Percentiles rank a stretch among this genome's conserved stretches.
Conservation (phyloP, 2,329 filamentous ascomycete species). For the Aspergillus neotritici region DNA sequence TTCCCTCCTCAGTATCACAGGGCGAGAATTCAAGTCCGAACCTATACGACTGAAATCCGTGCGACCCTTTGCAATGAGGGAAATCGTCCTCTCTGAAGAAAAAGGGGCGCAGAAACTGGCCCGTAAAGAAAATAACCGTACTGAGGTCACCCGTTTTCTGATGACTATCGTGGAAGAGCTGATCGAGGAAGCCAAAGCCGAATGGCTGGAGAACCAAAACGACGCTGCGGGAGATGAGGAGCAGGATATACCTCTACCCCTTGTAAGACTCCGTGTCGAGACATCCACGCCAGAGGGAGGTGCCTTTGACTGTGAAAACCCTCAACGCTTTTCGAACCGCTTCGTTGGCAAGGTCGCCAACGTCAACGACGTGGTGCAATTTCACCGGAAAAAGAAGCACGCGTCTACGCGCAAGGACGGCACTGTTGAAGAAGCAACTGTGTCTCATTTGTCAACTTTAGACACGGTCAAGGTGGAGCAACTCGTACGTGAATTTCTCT, state of each 20-base stretch:
- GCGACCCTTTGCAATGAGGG: slow-evolving; percentile 80
- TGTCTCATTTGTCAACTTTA: slow-evolving; percentile 55
- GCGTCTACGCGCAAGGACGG: slow-evolving; percentile 45
- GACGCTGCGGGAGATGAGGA: slow-evolving; percentile 54
- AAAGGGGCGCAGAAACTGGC: slow-evolving; percentile 71
- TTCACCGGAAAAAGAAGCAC: slow-evolving; percentile 78
- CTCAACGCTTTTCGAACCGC: slow-evolving; percentile 89
- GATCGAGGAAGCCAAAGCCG: slow-evolving; percentile 74
- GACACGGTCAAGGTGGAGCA: slow-evolving; percentile 83
- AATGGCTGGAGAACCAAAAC: slow-evolving; percentile 76
- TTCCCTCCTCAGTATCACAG: slow-evolving; percentile 75
- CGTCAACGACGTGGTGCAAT: slow-evolving; percentile 86
- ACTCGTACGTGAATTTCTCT: slow-evolving; percentile 80
- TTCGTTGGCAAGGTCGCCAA: slow-evolving; percentile 91
- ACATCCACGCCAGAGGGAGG: slow-evolving; percentile 80
- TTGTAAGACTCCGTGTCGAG: slow-evolving; percentile 87
- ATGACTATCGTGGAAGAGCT: slow-evolving; percentile 75
- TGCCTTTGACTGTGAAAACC: slow-evolving; percentile 86
- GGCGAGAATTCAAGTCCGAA: slow-evolving; percentile 72
- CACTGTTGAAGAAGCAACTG: slow-evolving; percentile 58
- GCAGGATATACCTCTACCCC: slow-evolving; percentile 64
- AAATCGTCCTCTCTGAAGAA: slow-evolving; percentile 72
- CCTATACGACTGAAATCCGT: slow-evolving; percentile 81
- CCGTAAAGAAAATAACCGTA: slow-evolving; percentile 74
- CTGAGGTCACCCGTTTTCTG: slow-evolving; percentile 70